These are phyloP conservation scores for Nakaseomyces glabratus DNA, from an alignment of 1,139 yeast species.

Conservation along the genomic window DNA sequence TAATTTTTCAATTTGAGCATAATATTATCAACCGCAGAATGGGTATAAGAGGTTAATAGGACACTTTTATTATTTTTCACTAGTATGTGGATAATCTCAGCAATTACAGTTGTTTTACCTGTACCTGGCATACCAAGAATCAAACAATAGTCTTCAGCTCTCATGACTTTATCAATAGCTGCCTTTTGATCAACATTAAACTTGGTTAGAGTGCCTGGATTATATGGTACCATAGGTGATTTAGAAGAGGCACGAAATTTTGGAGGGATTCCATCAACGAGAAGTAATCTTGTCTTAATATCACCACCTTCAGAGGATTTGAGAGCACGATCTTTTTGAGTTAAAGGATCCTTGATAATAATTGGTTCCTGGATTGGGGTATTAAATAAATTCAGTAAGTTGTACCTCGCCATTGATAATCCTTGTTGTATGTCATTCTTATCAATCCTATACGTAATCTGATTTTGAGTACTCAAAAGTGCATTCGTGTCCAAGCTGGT, in stretches of 20 bases:
- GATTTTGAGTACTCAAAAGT: conserved; percentile 14
- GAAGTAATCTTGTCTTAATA: conserved; percentile 40
- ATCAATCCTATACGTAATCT: conserved; percentile 53
- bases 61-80: conserved; percentile 52
- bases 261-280: conserved; percentile 55
- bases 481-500: conserved; percentile 6
- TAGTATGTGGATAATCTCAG: conserved; percentile 56
- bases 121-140: conserved; percentile 98
- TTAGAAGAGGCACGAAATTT: conserved; percentile 27
- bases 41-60: conserved; percentile 78
- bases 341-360: conserved; percentile 12
- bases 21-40: conserved; percentile 93
- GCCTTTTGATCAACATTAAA: conserved; percentile 60
- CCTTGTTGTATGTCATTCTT: conserved; percentile 72
- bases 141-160: conserved; percentile 66
- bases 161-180: conserved; percentile 59
- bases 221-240: conserved; percentile 26
- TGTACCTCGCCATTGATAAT: conserved; percentile 67
- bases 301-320: conserved; percentile 42
- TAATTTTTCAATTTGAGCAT: conserved; percentile 54
- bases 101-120: conserved; percentile 90
- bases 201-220: conserved; percentile 11
- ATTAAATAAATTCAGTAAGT: conserved; percentile 57
- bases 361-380: conserved; percentile 23
- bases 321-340: conserved; percentile 11